Conservation (phyloP, 1,139 yeast genomes). For the Hemisphaericaspora xylofermentans region DNA sequence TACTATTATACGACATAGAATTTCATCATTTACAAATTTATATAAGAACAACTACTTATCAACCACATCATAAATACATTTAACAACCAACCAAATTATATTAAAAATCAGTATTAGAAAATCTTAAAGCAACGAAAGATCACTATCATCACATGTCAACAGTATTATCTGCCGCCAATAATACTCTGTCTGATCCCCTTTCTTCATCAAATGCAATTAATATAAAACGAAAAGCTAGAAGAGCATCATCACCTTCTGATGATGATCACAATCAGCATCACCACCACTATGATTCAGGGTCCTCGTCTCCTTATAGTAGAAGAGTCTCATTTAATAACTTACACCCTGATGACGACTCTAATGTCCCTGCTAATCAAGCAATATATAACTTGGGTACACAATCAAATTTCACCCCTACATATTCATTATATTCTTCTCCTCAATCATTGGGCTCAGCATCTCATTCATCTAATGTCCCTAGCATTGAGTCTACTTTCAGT, state of each 20-base stretch:
- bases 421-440: constrained; percentile 1
- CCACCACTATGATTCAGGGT: background rate
- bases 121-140: no score
- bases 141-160: background rate
- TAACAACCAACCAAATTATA: no score
- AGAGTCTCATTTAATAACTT: constrained; percentile 48
- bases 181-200: background rate
- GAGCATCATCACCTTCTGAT: background rate
- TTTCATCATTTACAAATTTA: no score
- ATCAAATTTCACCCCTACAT: constrained; percentile 1
- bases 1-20: no score
- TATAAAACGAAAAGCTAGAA: background rate
- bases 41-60: no score
- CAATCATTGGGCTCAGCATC: constrained; percentile 4
- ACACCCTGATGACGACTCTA: constrained; percentile 27
- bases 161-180: background rate
- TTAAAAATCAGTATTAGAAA: background rate
- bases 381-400: constrained; percentile 9
- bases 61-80: no score
- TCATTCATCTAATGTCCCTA: background rate
- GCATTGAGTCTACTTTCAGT: constrained; percentile 2
- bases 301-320: constrained; percentile 21
- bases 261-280: constrained; percentile 3
- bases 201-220: constrained; percentile 1
- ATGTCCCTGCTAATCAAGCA: constrained; percentile 8